Conservation (phyloP, 768 basidiomycete genomes). For the Suillus clintonianus region DNA sequence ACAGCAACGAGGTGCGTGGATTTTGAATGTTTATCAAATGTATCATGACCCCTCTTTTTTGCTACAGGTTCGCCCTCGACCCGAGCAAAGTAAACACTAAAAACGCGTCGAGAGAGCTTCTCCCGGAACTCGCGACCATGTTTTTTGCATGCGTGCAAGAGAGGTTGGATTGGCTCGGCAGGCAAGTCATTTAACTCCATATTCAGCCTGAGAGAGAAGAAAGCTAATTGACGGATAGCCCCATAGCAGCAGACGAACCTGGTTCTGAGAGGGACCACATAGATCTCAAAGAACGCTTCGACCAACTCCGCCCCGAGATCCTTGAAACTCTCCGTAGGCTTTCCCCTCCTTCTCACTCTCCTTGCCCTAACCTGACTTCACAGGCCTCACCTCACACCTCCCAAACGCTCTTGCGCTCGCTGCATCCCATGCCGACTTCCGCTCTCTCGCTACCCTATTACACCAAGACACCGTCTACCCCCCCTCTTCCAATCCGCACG, state of each 20-base stretch:
- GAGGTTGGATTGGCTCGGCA: conserved; percentile 66
- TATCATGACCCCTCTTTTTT: background rate
- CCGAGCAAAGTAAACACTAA: conserved; percentile 1
- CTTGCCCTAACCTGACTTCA: background rate
- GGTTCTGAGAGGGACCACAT: conserved; percentile 56
- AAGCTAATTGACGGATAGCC: conserved; percentile 32
- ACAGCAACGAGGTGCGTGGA: conserved; percentile 41
- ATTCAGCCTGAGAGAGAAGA: background rate
- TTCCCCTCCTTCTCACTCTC: conserved; percentile 2
- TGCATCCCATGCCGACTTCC: conserved; percentile 85
- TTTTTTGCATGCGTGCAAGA: conserved; percentile 71
- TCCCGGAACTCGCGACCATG: conserved; percentile 64
- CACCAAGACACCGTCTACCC: conserved; percentile 66
- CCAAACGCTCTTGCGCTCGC: conserved; percentile 79
- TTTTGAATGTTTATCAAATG: background rate
- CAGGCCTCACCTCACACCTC: conserved; percentile 69
- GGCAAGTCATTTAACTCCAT: conserved; percentile 36
- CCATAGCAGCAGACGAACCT: conserved; percentile 46
- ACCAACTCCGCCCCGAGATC: conserved; percentile 70
- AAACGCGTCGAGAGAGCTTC: conserved; percentile 37
- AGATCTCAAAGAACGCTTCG: conserved; percentile 67
- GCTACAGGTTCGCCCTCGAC: background rate
- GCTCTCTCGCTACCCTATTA: conserved; percentile 82
- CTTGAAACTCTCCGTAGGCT: conserved; percentile 78
- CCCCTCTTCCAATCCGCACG: conserved; percentile 65